These are phyloP conservation scores for Helenozyma baotianmanensis DNA, from an alignment of 805 yeast species.

Conservation along the genomic window DNA sequence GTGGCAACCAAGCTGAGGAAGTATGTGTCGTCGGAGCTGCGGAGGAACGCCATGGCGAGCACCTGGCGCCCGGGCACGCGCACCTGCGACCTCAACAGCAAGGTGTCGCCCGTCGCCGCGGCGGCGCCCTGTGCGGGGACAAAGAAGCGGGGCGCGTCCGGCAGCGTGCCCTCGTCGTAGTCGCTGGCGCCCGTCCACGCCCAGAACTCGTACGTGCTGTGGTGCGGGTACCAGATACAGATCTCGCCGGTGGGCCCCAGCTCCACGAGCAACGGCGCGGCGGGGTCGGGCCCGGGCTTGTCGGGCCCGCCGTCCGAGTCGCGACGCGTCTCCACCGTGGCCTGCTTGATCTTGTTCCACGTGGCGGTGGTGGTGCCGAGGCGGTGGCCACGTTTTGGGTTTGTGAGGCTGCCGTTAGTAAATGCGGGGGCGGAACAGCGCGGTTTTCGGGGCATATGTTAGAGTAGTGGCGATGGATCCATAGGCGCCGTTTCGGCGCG, in stretches of 20 bases:
- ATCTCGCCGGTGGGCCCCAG: constrained; percentile 32
- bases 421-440: too few relatives aligned
- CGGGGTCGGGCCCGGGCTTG: too few relatives aligned
- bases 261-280: constrained; percentile 14
- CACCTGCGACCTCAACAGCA: constrained; percentile 5
- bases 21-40: background rate
- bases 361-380: constrained; percentile 39
- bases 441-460: too few relatives aligned
- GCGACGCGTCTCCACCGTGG: constrained; percentile 10
- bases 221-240: constrained; percentile 19
- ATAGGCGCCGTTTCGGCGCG: too few relatives aligned
- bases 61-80: constrained; percentile 6
- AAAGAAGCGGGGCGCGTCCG: background rate
- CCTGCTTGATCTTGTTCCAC: constrained; percentile 38
- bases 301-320: constrained; percentile 1
- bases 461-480: too few relatives aligned
- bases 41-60: constrained; percentile 9
- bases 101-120: constrained; percentile 6
- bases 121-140: background rate
- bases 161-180: constrained; percentile 13
- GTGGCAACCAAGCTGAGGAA: background rate
- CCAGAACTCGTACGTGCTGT: constrained; percentile 29
- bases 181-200: constrained; percentile 24
- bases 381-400: constrained; percentile 32
- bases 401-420: constrained; percentile 23